These are phyloP conservation scores for Mycena rebaudengoi DNA, from an alignment of 768 basidiomycete species.

Conservation along the genomic window DNA sequence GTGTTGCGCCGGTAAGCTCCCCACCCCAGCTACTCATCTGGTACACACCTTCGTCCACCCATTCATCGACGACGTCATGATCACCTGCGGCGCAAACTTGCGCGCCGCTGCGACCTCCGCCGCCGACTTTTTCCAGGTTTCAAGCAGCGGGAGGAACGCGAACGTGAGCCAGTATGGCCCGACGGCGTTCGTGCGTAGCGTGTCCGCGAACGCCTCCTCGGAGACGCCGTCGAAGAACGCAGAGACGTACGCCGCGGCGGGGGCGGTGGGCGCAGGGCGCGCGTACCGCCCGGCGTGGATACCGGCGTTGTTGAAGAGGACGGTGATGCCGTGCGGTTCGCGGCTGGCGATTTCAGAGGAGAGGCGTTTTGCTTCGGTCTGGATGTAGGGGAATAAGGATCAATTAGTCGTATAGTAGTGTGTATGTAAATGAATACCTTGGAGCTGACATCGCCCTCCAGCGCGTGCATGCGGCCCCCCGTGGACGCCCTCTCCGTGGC, in stretches of 20 bases:
- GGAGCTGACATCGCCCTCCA: conserved; percentile 50
- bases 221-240: conserved; percentile 49
- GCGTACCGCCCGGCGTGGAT: conserved; percentile 39
- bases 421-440: conserved; percentile 39
- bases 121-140: conserved; percentile 49
- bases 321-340: conserved; percentile 50
- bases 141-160: conserved; percentile 62
- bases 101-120: conserved; percentile 32
- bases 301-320: conserved; percentile 60
- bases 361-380: conserved; percentile 54
- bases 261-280: conserved; percentile 33
- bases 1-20: neutral
- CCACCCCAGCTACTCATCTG: too few relatives aligned
- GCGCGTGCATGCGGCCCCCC: conserved; percentile 47
- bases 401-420: neutral
- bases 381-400: neutral
- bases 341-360: conserved; percentile 48
- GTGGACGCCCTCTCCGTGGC: conserved; percentile 36
- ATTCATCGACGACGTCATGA: conserved; percentile 62
- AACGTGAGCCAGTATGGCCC: conserved; percentile 65
- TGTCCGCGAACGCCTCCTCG: conserved; percentile 47
- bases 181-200: conserved; percentile 48
- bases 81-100: conserved; percentile 54
- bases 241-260: conserved; percentile 47
- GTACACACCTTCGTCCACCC: conserved; percentile 64